A percentile compares a stretch with the other conserved stretches of the same genome.
Conservation (phyloP, 345 rosid species). For the Citrus medica region DNA sequence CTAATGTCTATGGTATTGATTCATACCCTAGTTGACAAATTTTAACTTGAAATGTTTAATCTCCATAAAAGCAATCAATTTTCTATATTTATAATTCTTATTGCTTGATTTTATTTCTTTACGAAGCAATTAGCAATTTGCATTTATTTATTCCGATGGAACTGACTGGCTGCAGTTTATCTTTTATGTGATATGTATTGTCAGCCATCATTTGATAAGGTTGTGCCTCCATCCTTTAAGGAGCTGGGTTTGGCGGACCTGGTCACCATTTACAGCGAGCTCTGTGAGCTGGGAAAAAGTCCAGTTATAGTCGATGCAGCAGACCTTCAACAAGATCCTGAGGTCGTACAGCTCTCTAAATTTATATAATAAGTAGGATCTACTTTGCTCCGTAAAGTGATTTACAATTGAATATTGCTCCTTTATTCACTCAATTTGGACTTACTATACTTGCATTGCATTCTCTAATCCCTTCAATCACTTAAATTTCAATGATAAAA, state of each 20-base stretch:
- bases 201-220: constrained; percentile 75
- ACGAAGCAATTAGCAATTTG: not conserved
- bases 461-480: not conserved
- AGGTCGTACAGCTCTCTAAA: constrained; percentile 40
- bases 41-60: not conserved
- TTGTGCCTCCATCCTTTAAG: constrained; percentile 62
- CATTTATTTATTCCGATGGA: not conserved
- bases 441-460: not conserved
- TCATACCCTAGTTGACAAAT: not conserved
- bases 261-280: constrained; percentile 64
- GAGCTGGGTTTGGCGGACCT: constrained; percentile 77
- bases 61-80: not conserved
- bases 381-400: too few species aligned
- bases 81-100: not conserved
- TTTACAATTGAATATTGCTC: not conserved
- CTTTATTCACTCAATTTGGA: not conserved
- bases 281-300: constrained; percentile 59
- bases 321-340: constrained; percentile 75
- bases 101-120: not conserved
- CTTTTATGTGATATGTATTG: constrained; percentile 19
- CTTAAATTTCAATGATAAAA: not conserved
- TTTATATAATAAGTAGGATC: not conserved
- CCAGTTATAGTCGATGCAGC: constrained; percentile 69
- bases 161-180: not conserved
- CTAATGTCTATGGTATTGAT: not conserved